These are phyloP conservation scores for Dothiorella sarmentorum DNA, from an alignment of 2,329 filamentous ascomycete species.

Conservation along the genomic window DNA sequence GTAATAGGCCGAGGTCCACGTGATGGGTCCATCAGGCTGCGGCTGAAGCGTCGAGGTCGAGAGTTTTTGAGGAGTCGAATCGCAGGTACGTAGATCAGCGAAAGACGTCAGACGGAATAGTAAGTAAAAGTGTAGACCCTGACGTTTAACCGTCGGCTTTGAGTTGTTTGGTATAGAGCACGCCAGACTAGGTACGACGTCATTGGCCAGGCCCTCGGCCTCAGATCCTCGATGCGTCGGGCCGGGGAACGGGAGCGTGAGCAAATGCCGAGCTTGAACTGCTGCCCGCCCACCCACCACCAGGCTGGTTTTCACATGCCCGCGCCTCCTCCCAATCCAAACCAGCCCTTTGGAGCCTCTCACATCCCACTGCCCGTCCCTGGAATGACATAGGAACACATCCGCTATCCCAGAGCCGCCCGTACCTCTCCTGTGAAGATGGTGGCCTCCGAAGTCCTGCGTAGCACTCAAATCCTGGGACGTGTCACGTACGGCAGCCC, in stretches of 20 bases:
- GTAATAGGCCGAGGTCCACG: too few species aligned
- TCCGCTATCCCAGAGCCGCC: not conserved
- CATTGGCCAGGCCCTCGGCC: constrained; percentile 3
- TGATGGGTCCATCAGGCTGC: too few species aligned
- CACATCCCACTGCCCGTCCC: not conserved
- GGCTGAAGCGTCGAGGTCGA: too few species aligned
- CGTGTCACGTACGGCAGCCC: constrained; percentile 2
- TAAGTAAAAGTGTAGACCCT: too few species aligned
- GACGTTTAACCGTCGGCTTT: too few species aligned
- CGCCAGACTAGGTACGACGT: too few species aligned
- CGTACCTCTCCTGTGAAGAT: not conserved
- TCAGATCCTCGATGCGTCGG: too few species aligned
- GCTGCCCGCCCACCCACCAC: not conserved
- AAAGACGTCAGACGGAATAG: too few species aligned
- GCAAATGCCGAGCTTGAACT: not conserved
- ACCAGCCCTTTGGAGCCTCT: not conserved
- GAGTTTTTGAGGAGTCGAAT: too few species aligned
- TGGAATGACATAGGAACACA: constrained; percentile 4
- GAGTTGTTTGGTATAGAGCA: too few species aligned
- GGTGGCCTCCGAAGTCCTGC: constrained; percentile 7
- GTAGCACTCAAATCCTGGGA: not conserved
- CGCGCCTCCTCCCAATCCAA: not conserved
- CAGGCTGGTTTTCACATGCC: not conserved
- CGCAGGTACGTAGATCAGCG: too few species aligned
- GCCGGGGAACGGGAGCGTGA: too few species aligned